phyloP scores from a whole-genome alignment of 495 filamentous ascomycete genomes.

The Hypoxylon fuscum region DNA sequence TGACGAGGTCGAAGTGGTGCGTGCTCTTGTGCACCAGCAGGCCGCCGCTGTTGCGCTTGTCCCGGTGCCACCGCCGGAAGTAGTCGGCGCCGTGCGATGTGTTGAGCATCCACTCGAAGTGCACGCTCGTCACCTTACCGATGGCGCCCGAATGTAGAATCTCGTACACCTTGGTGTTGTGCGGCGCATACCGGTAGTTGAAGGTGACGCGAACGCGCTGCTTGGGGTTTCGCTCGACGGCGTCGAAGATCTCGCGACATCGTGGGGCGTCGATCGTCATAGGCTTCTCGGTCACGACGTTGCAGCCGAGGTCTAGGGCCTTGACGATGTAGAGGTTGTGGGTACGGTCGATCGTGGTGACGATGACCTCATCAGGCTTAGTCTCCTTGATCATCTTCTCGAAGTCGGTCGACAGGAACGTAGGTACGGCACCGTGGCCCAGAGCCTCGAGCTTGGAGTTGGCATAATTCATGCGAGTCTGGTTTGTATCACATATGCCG shows the following conservation, averaged over 20 bases:
- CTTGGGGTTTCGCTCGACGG: constrained; percentile 48
- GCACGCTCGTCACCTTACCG: constrained; percentile 62
- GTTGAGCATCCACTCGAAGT: constrained; percentile 70
- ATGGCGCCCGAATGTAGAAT: constrained; percentile 60
- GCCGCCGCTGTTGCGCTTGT: constrained; percentile 65
- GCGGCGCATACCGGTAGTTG: constrained; percentile 63
- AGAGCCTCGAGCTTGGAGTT: constrained; percentile 47
- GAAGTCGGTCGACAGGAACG: constrained; percentile 61
- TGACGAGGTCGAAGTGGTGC: constrained; percentile 61
- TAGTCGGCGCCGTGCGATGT: constrained; percentile 68
- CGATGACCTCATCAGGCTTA: constrained; percentile 63
- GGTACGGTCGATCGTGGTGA: constrained; percentile 67
- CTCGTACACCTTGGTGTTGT: constrained; percentile 61
- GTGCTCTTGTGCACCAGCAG: constrained; percentile 61
- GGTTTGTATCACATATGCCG: constrained; percentile 60
- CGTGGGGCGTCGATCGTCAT: constrained; percentile 67
- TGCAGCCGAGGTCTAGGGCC: constrained; percentile 64
- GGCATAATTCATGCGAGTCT: constrained; percentile 56
- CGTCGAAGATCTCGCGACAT: constrained; percentile 58
- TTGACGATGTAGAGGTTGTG: constrained; percentile 65
- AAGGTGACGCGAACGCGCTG: constrained; percentile 56
- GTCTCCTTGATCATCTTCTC: constrained; percentile 63
- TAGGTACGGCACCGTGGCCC: constrained; percentile 54
- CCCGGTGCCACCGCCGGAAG: constrained; percentile 69
- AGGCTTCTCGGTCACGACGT: constrained; percentile 67